phyloP scores from a whole-genome alignment of 768 basidiomycete genomes.

The Gloeopeniophorella convolvens region DNA sequence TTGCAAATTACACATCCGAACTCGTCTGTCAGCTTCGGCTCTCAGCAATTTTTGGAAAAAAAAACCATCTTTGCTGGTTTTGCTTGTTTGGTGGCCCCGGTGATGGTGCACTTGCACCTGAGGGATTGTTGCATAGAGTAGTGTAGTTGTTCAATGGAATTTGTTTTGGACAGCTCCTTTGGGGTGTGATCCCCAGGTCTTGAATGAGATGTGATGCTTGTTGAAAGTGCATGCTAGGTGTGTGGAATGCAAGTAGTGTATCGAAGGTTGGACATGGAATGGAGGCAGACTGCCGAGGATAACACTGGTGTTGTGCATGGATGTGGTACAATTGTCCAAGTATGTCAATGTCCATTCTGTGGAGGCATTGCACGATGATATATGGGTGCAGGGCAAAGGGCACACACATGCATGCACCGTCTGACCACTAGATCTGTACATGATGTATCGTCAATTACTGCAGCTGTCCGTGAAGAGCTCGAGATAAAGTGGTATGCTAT shows the following conservation, averaged over 20 bases:
- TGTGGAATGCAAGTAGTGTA: no score
- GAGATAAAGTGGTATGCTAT: constrained; percentile 6
- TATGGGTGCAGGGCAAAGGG: no score
- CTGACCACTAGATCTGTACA: no score
- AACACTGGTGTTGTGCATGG: no score
- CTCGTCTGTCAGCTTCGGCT: constrained; percentile 85
- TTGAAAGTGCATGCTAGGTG: no score
- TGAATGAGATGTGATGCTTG: no score
- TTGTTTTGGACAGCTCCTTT: not conserved
- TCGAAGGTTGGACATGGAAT: no score
- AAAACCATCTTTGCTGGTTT: not conserved
- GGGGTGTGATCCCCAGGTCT: not conserved
- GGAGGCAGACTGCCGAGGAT: no score
- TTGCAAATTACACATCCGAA: constrained; percentile 98
- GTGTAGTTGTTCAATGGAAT: not conserved
- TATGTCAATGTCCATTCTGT: no score
- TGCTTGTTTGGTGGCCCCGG: not conserved
- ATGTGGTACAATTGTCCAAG: no score
- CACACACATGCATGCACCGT: no score
- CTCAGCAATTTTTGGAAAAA: constrained; percentile 86
- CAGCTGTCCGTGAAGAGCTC: not conserved
- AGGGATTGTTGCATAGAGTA: not conserved
- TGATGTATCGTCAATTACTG: not conserved
- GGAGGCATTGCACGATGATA: not conserved
- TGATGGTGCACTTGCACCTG: constrained; percentile 7